phyloP scores from a whole-genome alignment of 2,329 filamentous ascomycete species.

The Alternaria atra region DNA sequence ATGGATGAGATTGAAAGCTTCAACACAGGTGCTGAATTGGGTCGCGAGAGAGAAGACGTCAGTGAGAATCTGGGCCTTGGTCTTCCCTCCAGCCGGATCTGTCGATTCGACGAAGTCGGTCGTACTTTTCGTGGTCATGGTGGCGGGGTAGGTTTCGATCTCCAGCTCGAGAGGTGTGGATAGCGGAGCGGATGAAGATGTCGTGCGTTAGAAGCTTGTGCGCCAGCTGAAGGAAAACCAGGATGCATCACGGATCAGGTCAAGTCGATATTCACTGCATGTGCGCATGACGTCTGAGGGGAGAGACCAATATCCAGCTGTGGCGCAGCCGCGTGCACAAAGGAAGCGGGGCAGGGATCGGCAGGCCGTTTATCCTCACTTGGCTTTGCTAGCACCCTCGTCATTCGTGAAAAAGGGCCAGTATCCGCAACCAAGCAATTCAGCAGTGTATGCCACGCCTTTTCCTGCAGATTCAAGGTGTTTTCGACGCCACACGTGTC shows the following conservation, averaged over 20 bases:
- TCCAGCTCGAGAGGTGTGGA: neutral
- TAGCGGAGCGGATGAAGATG: neutral
- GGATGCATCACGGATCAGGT: constrained; percentile 6
- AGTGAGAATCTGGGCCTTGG: constrained; percentile 48
- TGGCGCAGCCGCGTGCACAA: constrained; percentile 37
- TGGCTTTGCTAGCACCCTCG: constrained; percentile 22
- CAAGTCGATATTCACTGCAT: constrained; percentile 26
- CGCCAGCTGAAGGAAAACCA: constrained; percentile 6
- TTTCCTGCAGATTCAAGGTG: neutral
- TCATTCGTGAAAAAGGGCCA: constrained; percentile 20
- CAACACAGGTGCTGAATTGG: constrained; percentile 59
- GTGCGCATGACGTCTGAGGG: constrained; percentile 43
- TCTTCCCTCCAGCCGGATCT: constrained; percentile 25
- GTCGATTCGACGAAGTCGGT: constrained; percentile 30
- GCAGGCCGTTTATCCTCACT: constrained; percentile 13
- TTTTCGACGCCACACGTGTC: constrained; percentile 6
- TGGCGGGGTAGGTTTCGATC: constrained; percentile 30
- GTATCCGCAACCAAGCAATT: constrained; percentile 23
- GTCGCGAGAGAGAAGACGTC: constrained; percentile 55
- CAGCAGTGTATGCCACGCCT: constrained; percentile 12
- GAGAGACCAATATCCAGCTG: constrained; percentile 25
- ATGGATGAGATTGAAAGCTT: constrained; percentile 58
- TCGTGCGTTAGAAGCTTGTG: neutral
- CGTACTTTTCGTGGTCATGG: constrained; percentile 29
- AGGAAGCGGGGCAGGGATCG: constrained; percentile 38